phyloP scores from a whole-genome alignment of 495 filamentous ascomycete genomes.

The Glutinoglossum americanum region DNA sequence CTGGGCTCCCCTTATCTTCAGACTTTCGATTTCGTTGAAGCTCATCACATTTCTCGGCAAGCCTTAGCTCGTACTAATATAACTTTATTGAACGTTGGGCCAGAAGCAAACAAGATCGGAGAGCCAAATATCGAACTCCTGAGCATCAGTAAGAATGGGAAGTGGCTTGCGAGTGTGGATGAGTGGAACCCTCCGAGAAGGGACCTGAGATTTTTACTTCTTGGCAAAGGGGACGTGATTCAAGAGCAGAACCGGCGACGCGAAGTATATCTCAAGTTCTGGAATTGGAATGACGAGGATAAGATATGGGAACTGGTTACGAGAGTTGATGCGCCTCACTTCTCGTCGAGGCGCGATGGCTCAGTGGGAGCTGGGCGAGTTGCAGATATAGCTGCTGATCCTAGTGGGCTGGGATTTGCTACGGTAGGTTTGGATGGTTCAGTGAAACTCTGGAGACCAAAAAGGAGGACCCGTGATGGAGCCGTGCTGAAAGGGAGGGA shows the following conservation, averaged over 20 bases:
- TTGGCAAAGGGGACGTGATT: slow-evolving; percentile 15
- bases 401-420: slow-evolving; percentile 44
- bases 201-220: slow-evolving; percentile 33
- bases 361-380: slow-evolving; percentile 27
- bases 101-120: slow-evolving; percentile 39
- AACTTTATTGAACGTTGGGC: slow-evolving; percentile 53
- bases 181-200: slow-evolving; percentile 55
- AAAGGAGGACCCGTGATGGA: slow-evolving; percentile 37
- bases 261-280: slow-evolving; percentile 79
- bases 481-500: slow-evolving; percentile 30
- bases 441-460: slow-evolving; percentile 60
- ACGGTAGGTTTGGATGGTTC: slow-evolving; percentile 63
- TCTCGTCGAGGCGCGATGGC: slow-evolving; percentile 13
- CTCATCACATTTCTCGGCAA: slow-evolving; percentile 58
- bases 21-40: slow-evolving; percentile 56
- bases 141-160: slow-evolving; percentile 50
- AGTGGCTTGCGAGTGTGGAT: slow-evolving; percentile 84
- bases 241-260: slow-evolving; percentile 25
- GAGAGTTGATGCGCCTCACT: slow-evolving; percentile 67
- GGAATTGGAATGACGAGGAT: slow-evolving; percentile 46
- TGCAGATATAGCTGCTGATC: slow-evolving; percentile 48
- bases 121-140: slow-evolving; percentile 59
- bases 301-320: slow-evolving; percentile 52
- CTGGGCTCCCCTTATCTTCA: slow-evolving; percentile 41
- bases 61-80: slow-evolving; percentile 72